Conservation (phyloP, 208 protist species). For the Willaertia magna region DNA sequence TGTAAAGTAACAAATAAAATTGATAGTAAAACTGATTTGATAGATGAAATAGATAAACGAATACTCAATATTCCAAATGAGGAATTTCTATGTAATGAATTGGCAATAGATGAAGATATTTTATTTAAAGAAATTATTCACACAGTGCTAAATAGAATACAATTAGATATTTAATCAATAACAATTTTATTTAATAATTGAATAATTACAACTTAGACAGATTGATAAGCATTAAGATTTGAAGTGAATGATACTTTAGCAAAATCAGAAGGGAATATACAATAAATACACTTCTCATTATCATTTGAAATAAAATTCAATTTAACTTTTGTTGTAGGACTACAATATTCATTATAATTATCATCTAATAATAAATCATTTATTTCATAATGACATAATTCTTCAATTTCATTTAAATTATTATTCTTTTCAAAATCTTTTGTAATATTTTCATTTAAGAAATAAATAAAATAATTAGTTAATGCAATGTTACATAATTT, state of each 20-base stretch:
- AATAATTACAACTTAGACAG: too few species aligned
- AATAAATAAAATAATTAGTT: neutral
- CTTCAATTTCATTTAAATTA: neutral
- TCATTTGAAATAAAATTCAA: neutral
- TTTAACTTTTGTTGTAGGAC: neutral
- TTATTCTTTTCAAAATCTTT: neutral
- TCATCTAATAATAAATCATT: neutral
- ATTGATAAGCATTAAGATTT: neutral
- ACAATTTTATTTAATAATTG: too few species aligned
- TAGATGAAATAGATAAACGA: too few species aligned
- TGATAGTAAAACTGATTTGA: too few species aligned
- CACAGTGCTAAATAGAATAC: too few species aligned
- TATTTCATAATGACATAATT: neutral
- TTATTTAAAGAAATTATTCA: too few species aligned
- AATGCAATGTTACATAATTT: neutral
- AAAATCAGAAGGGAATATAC: neutral
- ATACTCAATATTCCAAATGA: too few species aligned
- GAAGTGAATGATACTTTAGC: neutral
- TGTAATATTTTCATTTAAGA: neutral
- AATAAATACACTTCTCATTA: neutral
- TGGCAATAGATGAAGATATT: too few species aligned
- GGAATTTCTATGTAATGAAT: too few species aligned
- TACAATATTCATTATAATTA: neutral
- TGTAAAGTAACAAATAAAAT: too few species aligned
- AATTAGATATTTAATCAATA: too few species aligned